A percentile compares a stretch with the other conserved stretches of the same genome.
These are phyloP conservation scores for Mercurialis annua DNA, from an alignment of 345 rosid genomes.

Conservation along the genomic window DNA sequence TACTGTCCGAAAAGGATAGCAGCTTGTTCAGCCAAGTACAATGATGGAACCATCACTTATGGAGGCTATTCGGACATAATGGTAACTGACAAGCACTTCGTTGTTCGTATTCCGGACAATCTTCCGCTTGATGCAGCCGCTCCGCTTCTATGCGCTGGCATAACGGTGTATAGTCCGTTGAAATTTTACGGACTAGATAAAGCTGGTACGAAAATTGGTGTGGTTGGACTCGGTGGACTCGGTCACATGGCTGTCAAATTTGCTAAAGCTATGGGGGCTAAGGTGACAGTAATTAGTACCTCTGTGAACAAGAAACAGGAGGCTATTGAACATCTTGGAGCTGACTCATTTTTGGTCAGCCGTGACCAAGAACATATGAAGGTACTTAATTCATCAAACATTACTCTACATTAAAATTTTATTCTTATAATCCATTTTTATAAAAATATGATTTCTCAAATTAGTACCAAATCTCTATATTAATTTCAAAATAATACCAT, in stretches of 20 bases:
- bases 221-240: slow-evolving; percentile 11
- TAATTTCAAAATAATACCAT: no score
- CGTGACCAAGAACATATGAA: slow-evolving; percentile 1
- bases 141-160: slow-evolving; percentile 15
- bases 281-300: slow-evolving; percentile 9
- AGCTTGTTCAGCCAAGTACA: neutral
- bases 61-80: slow-evolving; percentile 47
- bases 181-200: slow-evolving; percentile 16
- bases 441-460: no score
- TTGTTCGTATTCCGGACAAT: slow-evolving; percentile 15
- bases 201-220: slow-evolving; percentile 9
- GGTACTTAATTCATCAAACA: neutral
- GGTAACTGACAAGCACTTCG: slow-evolving; percentile 15
- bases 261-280: slow-evolving; percentile 5
- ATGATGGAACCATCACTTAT: slow-evolving; percentile 46
- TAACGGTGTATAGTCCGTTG: slow-evolving; percentile 18
- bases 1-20: neutral
- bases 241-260: slow-evolving; percentile 14
- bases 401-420: no score
- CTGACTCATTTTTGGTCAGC: slow-evolving; percentile 20
- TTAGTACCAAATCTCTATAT: no score
- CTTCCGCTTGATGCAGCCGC: slow-evolving; percentile 19
- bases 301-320: slow-evolving; percentile 9
- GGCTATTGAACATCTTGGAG: slow-evolving; percentile 9
- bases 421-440: no score